A percentile compares a stretch with the other conserved stretches of the same genome.
Evolutionary conservation across 495 filamentous ascomycete species (phyloP).

Genomic region (Amphirosellinia nigrospora): DNA sequence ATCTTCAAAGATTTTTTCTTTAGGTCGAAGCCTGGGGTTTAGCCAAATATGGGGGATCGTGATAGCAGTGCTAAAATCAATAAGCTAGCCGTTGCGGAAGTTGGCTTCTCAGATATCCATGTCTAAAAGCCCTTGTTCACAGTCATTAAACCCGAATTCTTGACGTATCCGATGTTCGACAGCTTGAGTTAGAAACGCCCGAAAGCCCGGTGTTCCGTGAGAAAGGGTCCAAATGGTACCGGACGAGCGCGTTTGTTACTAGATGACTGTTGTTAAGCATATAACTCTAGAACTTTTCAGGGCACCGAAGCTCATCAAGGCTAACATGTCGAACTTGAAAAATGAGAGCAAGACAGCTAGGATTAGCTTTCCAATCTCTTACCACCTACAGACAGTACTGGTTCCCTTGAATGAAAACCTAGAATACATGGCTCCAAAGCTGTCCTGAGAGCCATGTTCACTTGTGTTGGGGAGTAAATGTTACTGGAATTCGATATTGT

Average conservation of each 20-base stretch:
- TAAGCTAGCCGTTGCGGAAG: neutral
- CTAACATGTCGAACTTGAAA: neutral
- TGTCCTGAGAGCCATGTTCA: neutral
- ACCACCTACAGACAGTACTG: conserved; percentile 1
- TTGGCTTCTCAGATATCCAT: conserved; percentile 9
- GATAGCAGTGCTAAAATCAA: conserved; percentile 1
- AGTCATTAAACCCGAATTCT: too few species aligned
- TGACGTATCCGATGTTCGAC: too few species aligned
- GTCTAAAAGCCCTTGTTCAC: neutral
- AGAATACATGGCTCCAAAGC: neutral
- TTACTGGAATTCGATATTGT: neutral
- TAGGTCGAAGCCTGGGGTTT: neutral
- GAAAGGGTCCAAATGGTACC: neutral
- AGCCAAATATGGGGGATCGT: neutral
- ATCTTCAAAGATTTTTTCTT: neutral
- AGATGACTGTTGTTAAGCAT: too few species aligned
- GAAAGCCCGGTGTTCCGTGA: too few species aligned
- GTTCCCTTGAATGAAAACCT: neutral
- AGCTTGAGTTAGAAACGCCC: too few species aligned
- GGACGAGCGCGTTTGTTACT: too few species aligned
- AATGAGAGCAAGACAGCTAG: neutral
- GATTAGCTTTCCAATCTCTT: neutral
- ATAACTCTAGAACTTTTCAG: too few species aligned
- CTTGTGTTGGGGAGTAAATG: neutral
- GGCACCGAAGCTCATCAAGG: neutral